Evolutionary conservation across 2,329 filamentous ascomycete species (phyloP).

Genomic region (Fusarium compactum): DNA sequence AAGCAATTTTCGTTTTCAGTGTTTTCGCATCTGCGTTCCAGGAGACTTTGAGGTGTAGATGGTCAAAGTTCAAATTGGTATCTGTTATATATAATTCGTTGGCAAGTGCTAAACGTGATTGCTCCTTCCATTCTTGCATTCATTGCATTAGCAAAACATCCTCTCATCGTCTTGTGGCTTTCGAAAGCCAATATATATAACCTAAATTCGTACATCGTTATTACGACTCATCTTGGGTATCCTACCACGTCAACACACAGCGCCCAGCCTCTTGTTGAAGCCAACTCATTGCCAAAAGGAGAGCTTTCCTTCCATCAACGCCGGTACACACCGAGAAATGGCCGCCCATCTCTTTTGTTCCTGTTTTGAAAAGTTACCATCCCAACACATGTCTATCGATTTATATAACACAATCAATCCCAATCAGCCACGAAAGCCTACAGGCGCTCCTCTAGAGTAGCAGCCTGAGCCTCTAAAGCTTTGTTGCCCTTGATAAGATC

Average conservation of each 20-base stretch:
- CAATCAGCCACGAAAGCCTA: conserved; percentile 9
- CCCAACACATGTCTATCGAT: conserved; percentile 31
- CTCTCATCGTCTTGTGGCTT: conserved; percentile 1
- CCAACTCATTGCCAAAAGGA: conserved; percentile 18
- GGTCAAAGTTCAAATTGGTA: background rate
- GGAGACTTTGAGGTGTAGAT: background rate
- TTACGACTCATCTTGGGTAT: conserved; percentile 41
- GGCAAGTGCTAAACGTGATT: background rate
- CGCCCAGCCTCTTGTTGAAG: conserved; percentile 18
- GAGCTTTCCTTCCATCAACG: conserved; percentile 36
- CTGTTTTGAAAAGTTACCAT: conserved; percentile 25
- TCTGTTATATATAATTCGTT: conserved; percentile 5
- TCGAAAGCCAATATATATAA: conserved; percentile 29
- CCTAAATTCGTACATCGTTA: conserved; percentile 25
- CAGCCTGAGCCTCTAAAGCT: conserved; percentile 65
- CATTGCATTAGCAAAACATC: conserved; percentile 26
- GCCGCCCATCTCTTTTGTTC: conserved; percentile 23
- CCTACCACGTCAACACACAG: conserved; percentile 26
- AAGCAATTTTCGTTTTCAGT: conserved; percentile 5
- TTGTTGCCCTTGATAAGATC: conserved; percentile 77
- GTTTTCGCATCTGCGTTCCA: background rate
- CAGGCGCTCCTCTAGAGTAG: conserved; percentile 48
- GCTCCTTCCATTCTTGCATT: conserved; percentile 42
- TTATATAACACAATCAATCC: conserved; percentile 13
- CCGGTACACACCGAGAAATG: conserved; percentile 36